Evolutionary conservation across 148 eudicot genomes (phyloP), one percentile per base, ranked within the genome.

Genomic region (Cornus kousa): DNA sequence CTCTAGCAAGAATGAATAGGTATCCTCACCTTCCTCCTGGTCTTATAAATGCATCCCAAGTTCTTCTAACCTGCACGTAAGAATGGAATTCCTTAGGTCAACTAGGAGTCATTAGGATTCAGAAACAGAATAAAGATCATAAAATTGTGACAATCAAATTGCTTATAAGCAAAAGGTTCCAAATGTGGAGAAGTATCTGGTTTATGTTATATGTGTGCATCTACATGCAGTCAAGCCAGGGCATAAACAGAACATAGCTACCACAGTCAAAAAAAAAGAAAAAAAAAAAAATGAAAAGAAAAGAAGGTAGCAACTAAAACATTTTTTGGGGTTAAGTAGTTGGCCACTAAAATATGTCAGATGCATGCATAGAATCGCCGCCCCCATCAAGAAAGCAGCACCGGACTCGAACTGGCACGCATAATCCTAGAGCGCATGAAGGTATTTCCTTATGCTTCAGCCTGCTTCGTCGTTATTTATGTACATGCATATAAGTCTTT

Each of bases 41-140:
- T 83, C 92, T 80, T 79, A 94, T 71, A 82, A 89, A 94, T 71
- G 94, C 91, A 89, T 94, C 98, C 98, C 98, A 94, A 62, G 87
- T 83, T 87, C 97, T 84, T 78, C 97, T 84, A 23, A 94, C 98
- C 98, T 94, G 90, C 83, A 88, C 66, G 17, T 23, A 72, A 13
- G 59, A 13, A 70, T 4, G 20, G 62, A 72, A 31, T 64, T 39
- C 65, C 72, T 32, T 16, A 79, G 32, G 73, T 13, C 17, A 76
- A 10, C 50, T n/a, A 66, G 80, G 39, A 62, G 23, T 62, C 23
- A 6, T 20, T 62, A 19, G 23, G 4, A 62, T 62, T 19, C 9
- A 62, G 22, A 62, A 62, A n/a, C 66, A 13, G 19, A 62, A 19
- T 62, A 20, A 17, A 60, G 65, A 60, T 17, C 65, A 60, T 60